These are phyloP conservation scores for Eragrostis curvula DNA, from an alignment of 176 grass and related monocot genomes.

Conservation along the genomic window DNA sequence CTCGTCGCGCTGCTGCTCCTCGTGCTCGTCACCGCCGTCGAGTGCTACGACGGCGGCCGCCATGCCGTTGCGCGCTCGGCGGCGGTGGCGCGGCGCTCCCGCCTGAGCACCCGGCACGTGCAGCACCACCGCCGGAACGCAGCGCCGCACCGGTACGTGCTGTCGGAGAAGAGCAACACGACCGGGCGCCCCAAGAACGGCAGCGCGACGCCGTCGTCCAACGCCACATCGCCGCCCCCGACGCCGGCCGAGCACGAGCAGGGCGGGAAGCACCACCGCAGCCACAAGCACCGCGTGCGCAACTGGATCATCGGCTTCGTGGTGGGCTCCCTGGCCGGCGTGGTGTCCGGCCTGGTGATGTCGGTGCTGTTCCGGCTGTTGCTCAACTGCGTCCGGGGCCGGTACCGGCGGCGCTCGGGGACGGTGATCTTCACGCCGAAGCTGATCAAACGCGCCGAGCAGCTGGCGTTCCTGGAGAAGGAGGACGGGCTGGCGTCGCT, in stretches of 20 bases:
- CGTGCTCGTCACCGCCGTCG: background rate
- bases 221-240: background rate
- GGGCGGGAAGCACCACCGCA: background rate
- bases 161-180: conserved; percentile 25
- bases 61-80: conserved; percentile 20
- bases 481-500: conserved; percentile 59
- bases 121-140: conserved; percentile 29
- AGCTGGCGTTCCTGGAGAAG: conserved; percentile 83
- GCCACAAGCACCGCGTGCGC: conserved; percentile 39
- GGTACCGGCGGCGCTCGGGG: conserved; percentile 42
- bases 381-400: conserved; percentile 66
- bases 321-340: conserved; percentile 47
- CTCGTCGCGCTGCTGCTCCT: conserved; percentile 1
- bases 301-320: conserved; percentile 77
- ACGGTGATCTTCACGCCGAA: conserved; percentile 79
- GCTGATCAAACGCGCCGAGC: conserved; percentile 50
- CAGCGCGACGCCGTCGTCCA: background rate
- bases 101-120: conserved; percentile 6
- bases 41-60: conserved; percentile 9
- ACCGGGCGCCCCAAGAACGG: background rate
- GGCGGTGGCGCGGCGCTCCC: conserved; percentile 17
- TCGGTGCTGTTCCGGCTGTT: conserved; percentile 60
- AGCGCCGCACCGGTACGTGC: conserved; percentile 48
- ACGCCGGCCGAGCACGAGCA: background rate
- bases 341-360: conserved; percentile 46